Percentiles rank a stretch among this genome's conserved stretches.
These are phyloP conservation scores for Lactarius akahatsu DNA, from an alignment of 768 basidiomycete genomes.

Conservation along the genomic window DNA sequence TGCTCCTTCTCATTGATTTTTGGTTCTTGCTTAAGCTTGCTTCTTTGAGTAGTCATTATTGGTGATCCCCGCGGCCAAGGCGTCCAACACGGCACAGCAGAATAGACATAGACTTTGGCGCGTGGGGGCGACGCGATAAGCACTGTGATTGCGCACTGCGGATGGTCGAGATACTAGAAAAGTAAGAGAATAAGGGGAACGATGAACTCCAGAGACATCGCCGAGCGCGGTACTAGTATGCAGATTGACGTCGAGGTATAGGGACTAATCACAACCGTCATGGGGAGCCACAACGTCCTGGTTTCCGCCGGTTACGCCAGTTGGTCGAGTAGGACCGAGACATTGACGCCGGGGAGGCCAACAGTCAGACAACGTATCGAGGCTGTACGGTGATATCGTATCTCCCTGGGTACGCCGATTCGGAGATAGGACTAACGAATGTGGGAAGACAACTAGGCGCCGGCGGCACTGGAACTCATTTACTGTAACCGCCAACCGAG, in stretches of 20 bases:
- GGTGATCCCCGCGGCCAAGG: background rate
- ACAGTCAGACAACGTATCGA: background rate
- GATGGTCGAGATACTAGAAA: background rate
- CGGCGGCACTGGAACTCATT: background rate
- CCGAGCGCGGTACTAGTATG: background rate
- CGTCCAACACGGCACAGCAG: background rate
- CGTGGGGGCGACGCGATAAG: background rate
- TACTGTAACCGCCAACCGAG: background rate
- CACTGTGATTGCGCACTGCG: background rate
- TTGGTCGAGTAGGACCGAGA: background rate
- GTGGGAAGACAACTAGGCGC: too few species aligned
- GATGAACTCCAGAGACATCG: background rate
- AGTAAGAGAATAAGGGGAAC: background rate
- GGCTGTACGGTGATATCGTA: background rate
- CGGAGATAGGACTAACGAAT: too few species aligned
- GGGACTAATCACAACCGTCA: background rate
- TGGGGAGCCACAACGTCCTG: background rate
- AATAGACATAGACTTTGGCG: background rate
- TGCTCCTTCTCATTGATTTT: background rate
- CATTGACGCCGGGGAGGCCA: background rate
- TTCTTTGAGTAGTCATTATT: background rate
- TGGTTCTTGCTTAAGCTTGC: too few species aligned
- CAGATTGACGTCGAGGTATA: background rate
- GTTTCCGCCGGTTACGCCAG: background rate
- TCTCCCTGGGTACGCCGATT: too few species aligned